Base-by-base conservation (phyloP, 805 yeast genomes). In the Hanseniaspora lachancei region DNA sequence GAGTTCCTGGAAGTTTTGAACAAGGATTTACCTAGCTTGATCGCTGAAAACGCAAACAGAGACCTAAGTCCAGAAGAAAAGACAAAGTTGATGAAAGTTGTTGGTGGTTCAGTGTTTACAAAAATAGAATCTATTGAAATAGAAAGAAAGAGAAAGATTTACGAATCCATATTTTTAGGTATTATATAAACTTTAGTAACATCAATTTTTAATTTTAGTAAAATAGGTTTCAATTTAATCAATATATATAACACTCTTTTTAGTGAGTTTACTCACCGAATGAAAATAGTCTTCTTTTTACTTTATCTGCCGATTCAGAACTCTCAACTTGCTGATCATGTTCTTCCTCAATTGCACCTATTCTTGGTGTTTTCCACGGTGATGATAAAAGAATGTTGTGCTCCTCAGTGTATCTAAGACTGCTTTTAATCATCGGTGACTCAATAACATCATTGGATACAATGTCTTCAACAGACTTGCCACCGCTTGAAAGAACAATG, bases 91-190 rank as follows among this genome's bases (percentile, higher is more conserved):
- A 70, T 62, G 7, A 76, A 74, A 3, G 77, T 85, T 63, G 72
- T 86, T 18, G 96, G 95, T 47, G 73, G 70, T 16, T 68, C 74
- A 0, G 69, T 88, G 54, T 74, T 85, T 1, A 69, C 74, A 7
- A 70, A 68, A 29, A 72, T 87, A 2, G 60, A 74, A 18, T 70
- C 73, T 40, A 75, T 77, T 57, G 66, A 69, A 1, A 77, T 72
- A 63, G 78, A 80, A 1, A 72, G 69, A 58, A 75, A 71, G 27
- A 47, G 55, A 38, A 46, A 46, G 44, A 72, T 85, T 15, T 74
- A 75, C 32, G 72, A 78, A 58, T 89, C 89, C 6, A 76, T 86
- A 12, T 85, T 84, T 65, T 82, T 85, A 64, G 95, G 91, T 9
- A 89, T 83, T 62, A 34, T 27, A 43, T 18, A 40, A 24, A 32